Conservation (phyloP, 2,329 filamentous ascomycete genomes). For the Cercospora sp. region DNA sequence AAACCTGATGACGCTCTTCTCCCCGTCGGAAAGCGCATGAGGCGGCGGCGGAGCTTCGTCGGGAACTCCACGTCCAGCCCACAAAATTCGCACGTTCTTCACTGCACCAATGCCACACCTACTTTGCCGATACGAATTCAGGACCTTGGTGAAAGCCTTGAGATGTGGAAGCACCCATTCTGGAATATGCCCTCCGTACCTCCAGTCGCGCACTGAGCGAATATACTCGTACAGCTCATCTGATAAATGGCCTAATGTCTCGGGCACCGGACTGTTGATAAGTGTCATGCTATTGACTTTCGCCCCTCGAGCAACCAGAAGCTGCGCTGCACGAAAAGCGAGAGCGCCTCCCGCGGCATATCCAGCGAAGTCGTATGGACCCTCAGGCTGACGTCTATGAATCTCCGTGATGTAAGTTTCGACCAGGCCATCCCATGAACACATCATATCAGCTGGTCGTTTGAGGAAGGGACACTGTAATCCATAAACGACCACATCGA, state of each 20-base stretch:
- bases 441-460: slow-evolving; percentile 17
- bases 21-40: slow-evolving; percentile 6
- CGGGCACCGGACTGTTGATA: slow-evolving; percentile 36
- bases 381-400: slow-evolving; percentile 42
- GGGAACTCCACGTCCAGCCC: slow-evolving; percentile 13
- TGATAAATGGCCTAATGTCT: slow-evolving; percentile 63
- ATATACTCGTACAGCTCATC: slow-evolving; percentile 53
- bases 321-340: slow-evolving; percentile 26
- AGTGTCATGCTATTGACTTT: slow-evolving; percentile 35
- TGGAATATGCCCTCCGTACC: slow-evolving; percentile 11
- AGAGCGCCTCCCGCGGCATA: slow-evolving; percentile 30
- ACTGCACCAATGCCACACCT: slow-evolving; percentile 30
- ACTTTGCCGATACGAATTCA: slow-evolving; percentile 38
- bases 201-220: slow-evolving; percentile 47
- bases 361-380: slow-evolving; percentile 42
- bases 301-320: slow-evolving; percentile 18
- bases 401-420: slow-evolving; percentile 29
- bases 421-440: slow-evolving; percentile 16
- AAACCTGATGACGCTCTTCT: slow-evolving; percentile 14
- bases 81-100: slow-evolving; percentile 32
- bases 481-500: slow-evolving; percentile 39
- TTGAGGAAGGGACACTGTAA: slow-evolving; percentile 46
- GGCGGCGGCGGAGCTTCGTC: slow-evolving; percentile 1
- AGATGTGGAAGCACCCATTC: slow-evolving; percentile 57
- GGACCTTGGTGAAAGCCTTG: slow-evolving; percentile 50